Base-by-base conservation (phyloP, 169 alveolate genomes). In the Cryptosporidium felis region DNA sequence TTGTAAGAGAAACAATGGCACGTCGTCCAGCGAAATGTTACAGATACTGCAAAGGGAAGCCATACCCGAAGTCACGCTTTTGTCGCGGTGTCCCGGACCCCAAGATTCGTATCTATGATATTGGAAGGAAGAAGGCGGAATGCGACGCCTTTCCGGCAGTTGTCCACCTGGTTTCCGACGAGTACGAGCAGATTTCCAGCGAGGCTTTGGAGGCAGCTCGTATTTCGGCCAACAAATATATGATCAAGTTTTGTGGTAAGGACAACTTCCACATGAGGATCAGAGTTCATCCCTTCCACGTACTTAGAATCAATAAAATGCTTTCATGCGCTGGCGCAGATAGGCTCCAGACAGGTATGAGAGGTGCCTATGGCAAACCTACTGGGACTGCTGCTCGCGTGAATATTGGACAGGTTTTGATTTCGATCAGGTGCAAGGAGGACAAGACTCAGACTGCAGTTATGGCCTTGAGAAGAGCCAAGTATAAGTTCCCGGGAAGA, bases 251-350 rank as follows among this genome's bases (percentile, higher is more conserved):
- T 89, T 96, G 98, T 89, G 99, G 99, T 65, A 97, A 97, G 93
- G 99, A 98, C 63, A 94, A 94, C 88, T 98, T 97, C 97, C 99
- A 97, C 94, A 90, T 97, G 90, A 96, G 99, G 89, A 94, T 97
- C 66, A 94, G 99, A 88, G 98, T 96, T 5, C 99, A 98, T 90
- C 99, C 99, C 21, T 97, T 97, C 98, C 99, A 98, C 94, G 99
- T 98, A 67, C 92, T 97, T 81, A 97, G 99, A 81, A 97, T 98
- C 93, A 98, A 98, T 95, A 98, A 98, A 90, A 98, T 98, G 99
- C 98, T 98, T 94, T 96, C 99, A 47, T 98, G 99, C 91, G 99
- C 99, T 41, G 99, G 99, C 62, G 99, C 99, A 41, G 99, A 97
- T 95, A 94, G 99, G 92, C 98, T 97, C 59, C 98, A 97, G 90